Evolutionary conservation across 2,329 filamentous ascomycete species (phyloP), one percentile per base, ranked within the genome.

Genomic region (Penicillium sp.): DNA sequence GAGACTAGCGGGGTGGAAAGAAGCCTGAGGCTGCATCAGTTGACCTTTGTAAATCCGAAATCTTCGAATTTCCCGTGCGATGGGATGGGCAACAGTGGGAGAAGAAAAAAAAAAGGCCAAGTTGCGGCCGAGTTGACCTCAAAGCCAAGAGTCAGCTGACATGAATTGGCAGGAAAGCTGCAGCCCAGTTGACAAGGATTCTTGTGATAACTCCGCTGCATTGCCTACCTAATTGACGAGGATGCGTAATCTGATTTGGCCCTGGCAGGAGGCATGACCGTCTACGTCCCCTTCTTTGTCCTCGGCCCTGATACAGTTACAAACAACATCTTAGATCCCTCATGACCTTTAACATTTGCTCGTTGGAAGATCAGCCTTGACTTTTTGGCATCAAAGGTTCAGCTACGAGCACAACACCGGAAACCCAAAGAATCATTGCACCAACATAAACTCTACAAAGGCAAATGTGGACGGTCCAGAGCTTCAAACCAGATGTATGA

Each of bases 131-230:
- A 49, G 31, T 14, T 14, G 35, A 31, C 31, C 31, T 31, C 31
- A 10, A 31, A 27, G 46, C 13, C 19, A 18, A 43, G 53, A 56
- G 62, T 67, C 65, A 65, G 65, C 64, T 65, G 62, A 67, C 50
- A 65, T 50, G 40, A 40, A 56, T n/a, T 14, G 44, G 31, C 55
- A 39, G 52, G 61, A 49, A 58, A 55, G 56, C 55, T 65, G 65
- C 64, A 62, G 64, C 27, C 54, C 55, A 16, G 40, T 61, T 67
- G 52, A 56, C 50, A 57, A 60, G 50, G n/a, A 55, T 36, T 39
- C 9, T 40, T 52, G 36, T 54, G 50, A 62, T 58, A 52, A 35
- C 55, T 10, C 22, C n/a, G 31, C 31, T 31, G 31, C 31, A 31
- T 31, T 31, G 31, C 31, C 31, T 31, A 31, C 31, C 31, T 31